Evolutionary conservation across 148 eudicot genomes (phyloP).

Genomic region (Rheum nobile): DNA sequence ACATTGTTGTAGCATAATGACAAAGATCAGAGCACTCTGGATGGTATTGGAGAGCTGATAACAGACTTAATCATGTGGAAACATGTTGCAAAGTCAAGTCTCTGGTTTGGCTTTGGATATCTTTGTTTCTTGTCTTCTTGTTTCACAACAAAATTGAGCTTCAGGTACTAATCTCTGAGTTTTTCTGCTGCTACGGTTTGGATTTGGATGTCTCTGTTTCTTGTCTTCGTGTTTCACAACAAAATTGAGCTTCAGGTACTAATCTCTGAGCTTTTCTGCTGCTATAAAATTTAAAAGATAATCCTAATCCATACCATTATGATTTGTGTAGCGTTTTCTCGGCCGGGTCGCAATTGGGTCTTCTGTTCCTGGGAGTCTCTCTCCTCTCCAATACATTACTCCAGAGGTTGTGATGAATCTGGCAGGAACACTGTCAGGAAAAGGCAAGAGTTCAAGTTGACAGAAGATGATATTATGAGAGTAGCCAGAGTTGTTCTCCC

Average conservation of each 20-base stretch:
- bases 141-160: slow-evolving; percentile 49
- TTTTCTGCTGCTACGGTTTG: no score
- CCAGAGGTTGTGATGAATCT: slow-evolving; percentile 32
- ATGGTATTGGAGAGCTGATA: slow-evolving; percentile 38
- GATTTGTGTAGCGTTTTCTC: slow-evolving; percentile 51
- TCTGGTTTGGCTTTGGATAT: slow-evolving; percentile 96
- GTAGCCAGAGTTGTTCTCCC: no score
- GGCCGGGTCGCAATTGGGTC: slow-evolving; percentile 62
- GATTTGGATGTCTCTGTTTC: no score
- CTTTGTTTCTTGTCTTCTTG: slow-evolving; percentile 78
- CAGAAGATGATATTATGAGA: no score
- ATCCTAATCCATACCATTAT: neutral
- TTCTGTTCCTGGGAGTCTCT: slow-evolving; percentile 57
- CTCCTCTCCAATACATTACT: slow-evolving; percentile 56
- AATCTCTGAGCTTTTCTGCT: no score
- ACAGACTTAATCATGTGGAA: slow-evolving; percentile 75
- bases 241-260: no score
- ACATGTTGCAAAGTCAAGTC: slow-evolving; percentile 77
- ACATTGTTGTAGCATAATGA: slow-evolving; percentile 5
- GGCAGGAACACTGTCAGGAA: slow-evolving; percentile 21
- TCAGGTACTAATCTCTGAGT: no score
- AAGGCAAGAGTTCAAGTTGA: slow-evolving; percentile 22
- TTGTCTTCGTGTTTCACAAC: no score
- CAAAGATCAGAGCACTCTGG: slow-evolving; percentile 41
- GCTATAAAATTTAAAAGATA: no score